phyloP scores from a whole-genome alignment of 1,284 basidiomycete genomes.

The Apiotrichum gracile region DNA sequence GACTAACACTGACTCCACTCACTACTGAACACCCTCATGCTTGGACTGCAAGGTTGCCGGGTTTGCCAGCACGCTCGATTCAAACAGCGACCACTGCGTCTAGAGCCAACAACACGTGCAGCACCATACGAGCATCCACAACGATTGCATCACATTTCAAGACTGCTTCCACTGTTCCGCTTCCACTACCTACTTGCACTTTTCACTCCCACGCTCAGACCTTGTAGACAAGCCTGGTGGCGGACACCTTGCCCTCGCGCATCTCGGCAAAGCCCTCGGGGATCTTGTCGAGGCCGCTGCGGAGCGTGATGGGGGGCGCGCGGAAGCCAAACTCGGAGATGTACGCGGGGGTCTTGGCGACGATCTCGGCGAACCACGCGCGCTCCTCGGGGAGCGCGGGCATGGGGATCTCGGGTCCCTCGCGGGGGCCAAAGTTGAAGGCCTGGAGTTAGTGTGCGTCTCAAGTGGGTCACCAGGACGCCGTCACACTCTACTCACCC shows the following conservation, averaged over 20 bases:
- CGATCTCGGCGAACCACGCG: conserved; percentile 23
- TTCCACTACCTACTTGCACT: too few species aligned
- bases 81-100: too few species aligned
- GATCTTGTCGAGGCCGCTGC: conserved; percentile 29
- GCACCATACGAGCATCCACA: too few species aligned
- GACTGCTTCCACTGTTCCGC: too few species aligned
- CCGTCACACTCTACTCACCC: too few species aligned
- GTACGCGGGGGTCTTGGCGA: conserved; percentile 19
- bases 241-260: conserved; percentile 18
- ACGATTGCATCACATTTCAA: too few species aligned
- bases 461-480: too few species aligned
- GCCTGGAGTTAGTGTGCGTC: conserved; percentile 6
- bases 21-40: too few species aligned
- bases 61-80: too few species aligned
- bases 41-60: too few species aligned
- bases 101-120: too few species aligned
- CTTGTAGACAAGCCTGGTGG: conserved; percentile 13
- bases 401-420: conserved; percentile 6
- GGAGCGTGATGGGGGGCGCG: conserved; percentile 26
- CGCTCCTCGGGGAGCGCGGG: conserved; percentile 22
- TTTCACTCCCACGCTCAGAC: conserved; percentile 2
- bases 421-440: conserved; percentile 29
- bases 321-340: conserved; percentile 24
- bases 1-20: too few species aligned
- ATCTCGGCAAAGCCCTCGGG: conserved; percentile 22